A percentile compares a stretch with the other conserved stretches of the same genome.
Evolutionary conservation across 2,329 filamentous ascomycete species (phyloP).

Genomic region (Rutstroemia sp.): DNA sequence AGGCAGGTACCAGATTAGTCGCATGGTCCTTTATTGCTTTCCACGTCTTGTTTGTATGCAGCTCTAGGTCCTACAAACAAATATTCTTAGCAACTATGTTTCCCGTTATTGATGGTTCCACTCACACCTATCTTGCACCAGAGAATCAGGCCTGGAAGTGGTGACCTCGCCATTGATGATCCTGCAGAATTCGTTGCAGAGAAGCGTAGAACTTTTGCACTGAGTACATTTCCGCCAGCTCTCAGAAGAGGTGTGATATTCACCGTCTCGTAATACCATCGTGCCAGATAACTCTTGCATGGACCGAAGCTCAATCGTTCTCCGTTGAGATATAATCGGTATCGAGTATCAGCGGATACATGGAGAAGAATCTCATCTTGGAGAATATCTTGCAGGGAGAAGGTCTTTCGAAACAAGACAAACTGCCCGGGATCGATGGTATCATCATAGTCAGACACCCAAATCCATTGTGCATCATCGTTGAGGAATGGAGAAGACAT

Average conservation of each 20-base stretch:
- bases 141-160: neutral
- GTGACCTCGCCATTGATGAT: neutral
- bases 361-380: neutral
- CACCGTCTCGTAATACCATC: conserved; percentile 1
- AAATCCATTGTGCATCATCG: neutral
- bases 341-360: neutral
- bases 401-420: neutral
- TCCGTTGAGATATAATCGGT: neutral
- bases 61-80: neutral
- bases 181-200: neutral
- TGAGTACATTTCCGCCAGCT: neutral
- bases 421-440: neutral
- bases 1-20: neutral
- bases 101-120: neutral
- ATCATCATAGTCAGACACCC: neutral
- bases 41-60: neutral
- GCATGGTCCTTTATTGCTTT: neutral
- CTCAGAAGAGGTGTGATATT: neutral
- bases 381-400: neutral
- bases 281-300: conserved; percentile 1
- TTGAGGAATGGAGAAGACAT: neutral
- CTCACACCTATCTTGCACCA: conserved; percentile 1
- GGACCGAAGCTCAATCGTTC: conserved; percentile 3
- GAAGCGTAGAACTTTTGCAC: neutral
- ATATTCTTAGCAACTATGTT: neutral